These are phyloP conservation scores for Raddia distichophylla DNA, from an alignment of 176 grass and related monocot species.

Conservation along the genomic window DNA sequence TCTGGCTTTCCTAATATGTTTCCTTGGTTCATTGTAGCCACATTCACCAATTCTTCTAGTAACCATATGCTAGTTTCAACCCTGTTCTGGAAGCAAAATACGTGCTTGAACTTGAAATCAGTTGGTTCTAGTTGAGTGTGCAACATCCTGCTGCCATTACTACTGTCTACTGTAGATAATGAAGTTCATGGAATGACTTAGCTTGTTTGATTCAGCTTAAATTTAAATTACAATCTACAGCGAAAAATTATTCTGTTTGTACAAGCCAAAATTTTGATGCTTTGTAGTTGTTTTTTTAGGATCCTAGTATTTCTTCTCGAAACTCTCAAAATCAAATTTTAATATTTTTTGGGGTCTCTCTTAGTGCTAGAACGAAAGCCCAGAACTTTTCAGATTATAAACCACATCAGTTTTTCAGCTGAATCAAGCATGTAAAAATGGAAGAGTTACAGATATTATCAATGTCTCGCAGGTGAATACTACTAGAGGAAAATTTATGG, in stretches of 20 bases:
- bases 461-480: background rate
- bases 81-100: background rate
- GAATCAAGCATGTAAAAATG: too few species aligned
- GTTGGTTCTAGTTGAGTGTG: slow-evolving; percentile 2
- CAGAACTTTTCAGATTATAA: too few species aligned
- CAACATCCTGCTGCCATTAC: background rate
- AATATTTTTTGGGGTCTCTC: too few species aligned
- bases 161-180: background rate
- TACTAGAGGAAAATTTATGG: background rate
- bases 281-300: too few species aligned
- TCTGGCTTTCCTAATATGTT: slow-evolving; percentile 14
- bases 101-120: background rate
- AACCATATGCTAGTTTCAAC: slow-evolving; percentile 16
- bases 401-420: too few species aligned
- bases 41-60: slow-evolving; percentile 3
- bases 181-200: slow-evolving; percentile 16
- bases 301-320: too few species aligned
- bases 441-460: slow-evolving; percentile 10
- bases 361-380: too few species aligned
- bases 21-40: background rate
- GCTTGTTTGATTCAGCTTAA: slow-evolving; percentile 5
- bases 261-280: too few species aligned
- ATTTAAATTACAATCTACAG: too few species aligned
- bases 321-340: too few species aligned
- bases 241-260: too few species aligned